phyloP scores from a whole-genome alignment of 1,284 basidiomycete genomes.

The Cutaneotrichosporon arboriforme region DNA sequence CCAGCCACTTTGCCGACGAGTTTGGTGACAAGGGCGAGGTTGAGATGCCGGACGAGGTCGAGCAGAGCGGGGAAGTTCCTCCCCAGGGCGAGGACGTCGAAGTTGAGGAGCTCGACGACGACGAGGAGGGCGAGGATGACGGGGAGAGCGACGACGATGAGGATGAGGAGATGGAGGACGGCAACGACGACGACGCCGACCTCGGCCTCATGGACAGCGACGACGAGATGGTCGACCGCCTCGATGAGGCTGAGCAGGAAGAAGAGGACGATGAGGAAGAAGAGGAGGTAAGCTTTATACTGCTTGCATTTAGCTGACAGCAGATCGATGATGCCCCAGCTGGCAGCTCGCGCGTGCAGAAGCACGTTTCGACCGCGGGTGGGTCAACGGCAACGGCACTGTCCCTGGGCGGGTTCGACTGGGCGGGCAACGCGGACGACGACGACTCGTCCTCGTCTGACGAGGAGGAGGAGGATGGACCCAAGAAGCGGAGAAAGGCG shows the following conservation, averaged over 20 bases:
- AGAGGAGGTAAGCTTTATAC: slow-evolving; percentile 16
- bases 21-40: slow-evolving; percentile 37
- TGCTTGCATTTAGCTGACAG: not conserved
- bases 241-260: slow-evolving; percentile 20
- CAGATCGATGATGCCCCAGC: slow-evolving; percentile 18
- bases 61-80: slow-evolving; percentile 24
- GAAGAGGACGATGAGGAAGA: slow-evolving; percentile 26
- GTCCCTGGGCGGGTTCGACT: slow-evolving; percentile 51
- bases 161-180: slow-evolving; percentile 23
- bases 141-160: slow-evolving; percentile 53
- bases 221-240: slow-evolving; percentile 21
- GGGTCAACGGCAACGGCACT: slow-evolving; percentile 43
- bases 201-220: slow-evolving; percentile 8
- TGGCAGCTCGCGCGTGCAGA: slow-evolving; percentile 19
- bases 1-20: slow-evolving; percentile 64
- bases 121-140: slow-evolving; percentile 28
- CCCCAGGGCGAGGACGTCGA: slow-evolving; percentile 7
- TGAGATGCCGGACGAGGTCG: slow-evolving; percentile 52
- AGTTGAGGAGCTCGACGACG: slow-evolving; percentile 36
- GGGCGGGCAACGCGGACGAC: slow-evolving; percentile 47
- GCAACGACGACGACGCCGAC: slow-evolving; percentile 12
- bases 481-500: slow-evolving; percentile 55
- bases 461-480: slow-evolving; percentile 13
- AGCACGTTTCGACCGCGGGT: slow-evolving; percentile 27
- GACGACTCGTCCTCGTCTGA: slow-evolving; percentile 53